Evolutionary conservation across 768 basidiomycete species (phyloP), one percentile per base, ranked within the genome.

Genomic region (Albatrellus ellisii): DNA sequence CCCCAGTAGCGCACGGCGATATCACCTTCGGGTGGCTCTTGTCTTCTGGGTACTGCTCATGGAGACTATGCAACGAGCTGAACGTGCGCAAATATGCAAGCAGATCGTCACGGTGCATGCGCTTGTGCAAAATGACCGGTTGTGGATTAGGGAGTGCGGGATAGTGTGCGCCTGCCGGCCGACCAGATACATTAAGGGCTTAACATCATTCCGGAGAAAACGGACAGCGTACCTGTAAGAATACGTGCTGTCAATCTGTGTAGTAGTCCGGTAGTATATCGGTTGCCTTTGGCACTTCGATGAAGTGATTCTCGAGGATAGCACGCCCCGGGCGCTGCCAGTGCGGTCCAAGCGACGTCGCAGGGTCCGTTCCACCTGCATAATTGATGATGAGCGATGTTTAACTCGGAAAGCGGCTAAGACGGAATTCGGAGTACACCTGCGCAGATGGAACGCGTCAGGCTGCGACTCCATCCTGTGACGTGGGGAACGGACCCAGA

Each of bases 311-410:
- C 43, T 84, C 79, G 18, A 90, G 68, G 47, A 88, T 78, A 0
- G 72, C 72, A 10, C 88, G 69, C 12, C 88, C 88, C 0, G 88
- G 87, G 24, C 79, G 75, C 50, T 89, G 71, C 71, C 85, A 90
- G 54, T 86, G 72, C 1, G 75, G 71, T 1, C 86, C 86, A 4
- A 85, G 56, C 31, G 75, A 74, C 25, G 62, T 68, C 7, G 43
- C 36, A 2, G 65, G 67, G 48, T 80, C 72, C 2, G 53, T 59
- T 0, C 81, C 80, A 54, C 79, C 78, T 1, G 72, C 66, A 54
- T 78, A 87, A 2, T 62, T 64, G 7, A 70, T 69, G 46, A 89
- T 79, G 11, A 74, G 59, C 0, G 71, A 66, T 1, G 72, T 70
- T 22, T 79, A 57, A 1, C 67, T 56, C 0, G 82, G 83, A 51